Conservation (phyloP, 495 filamentous ascomycete species). For the Cairneyella variabilis region DNA sequence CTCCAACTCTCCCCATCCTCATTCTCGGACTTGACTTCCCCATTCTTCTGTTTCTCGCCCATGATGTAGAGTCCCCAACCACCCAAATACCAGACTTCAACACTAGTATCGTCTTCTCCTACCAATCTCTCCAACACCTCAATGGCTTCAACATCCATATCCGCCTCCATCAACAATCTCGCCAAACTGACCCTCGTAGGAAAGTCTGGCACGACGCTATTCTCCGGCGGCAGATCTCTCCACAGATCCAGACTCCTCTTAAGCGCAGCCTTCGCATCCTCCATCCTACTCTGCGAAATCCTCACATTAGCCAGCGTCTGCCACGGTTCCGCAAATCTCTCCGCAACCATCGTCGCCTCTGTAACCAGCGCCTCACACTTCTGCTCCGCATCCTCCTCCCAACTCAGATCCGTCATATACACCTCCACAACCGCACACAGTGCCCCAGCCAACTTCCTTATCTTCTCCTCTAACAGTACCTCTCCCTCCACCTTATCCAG, state of each 20-base stretch:
- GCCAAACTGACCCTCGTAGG: conserved; percentile 77
- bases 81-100: conserved; percentile 95
- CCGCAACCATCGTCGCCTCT: conserved; percentile 75
- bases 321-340: conserved; percentile 73
- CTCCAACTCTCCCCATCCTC: conserved; percentile 33
- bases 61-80: conserved; percentile 84
- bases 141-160: conserved; percentile 77
- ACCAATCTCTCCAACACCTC: conserved; percentile 81
- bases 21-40: conserved; percentile 33
- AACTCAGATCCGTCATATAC: conserved; percentile 96
- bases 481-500: conserved; percentile 28
- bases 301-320: conserved; percentile 92
- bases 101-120: conserved; percentile 83
- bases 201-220: conserved; percentile 65
- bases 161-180: conserved; percentile 83
- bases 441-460: conserved; percentile 73
- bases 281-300: conserved; percentile 74
- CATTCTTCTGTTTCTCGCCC: conserved; percentile 55
- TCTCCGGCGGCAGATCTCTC: conserved; percentile 66
- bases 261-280: conserved; percentile 77
- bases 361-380: conserved; percentile 82
- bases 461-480: conserved; percentile 62
- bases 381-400: conserved; percentile 83
- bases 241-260: conserved; percentile 71
- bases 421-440: conserved; percentile 89